Evolutionary conservation across 257 asterid genomes (phyloP), one percentile per base, ranked within the genome.

Genomic region (Cruciata laevipes): DNA sequence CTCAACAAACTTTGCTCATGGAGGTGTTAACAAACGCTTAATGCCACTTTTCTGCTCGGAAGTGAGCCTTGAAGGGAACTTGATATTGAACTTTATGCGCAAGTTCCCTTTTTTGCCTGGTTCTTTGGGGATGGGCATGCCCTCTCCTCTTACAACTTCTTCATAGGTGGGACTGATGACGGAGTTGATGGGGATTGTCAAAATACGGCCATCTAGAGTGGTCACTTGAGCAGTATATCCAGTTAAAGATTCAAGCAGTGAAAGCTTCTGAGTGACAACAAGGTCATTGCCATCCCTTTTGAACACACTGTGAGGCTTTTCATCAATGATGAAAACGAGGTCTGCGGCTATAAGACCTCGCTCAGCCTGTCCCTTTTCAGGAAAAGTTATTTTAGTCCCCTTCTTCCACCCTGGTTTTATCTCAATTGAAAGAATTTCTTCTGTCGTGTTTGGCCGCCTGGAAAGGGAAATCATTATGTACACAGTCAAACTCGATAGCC

Each of bases 341-440:
- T 92, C 97, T 0, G 96, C 78, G 61, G 98, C 95, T 67, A 89
- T 87, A 76, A 78, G 78, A 30, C 96, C 97, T 61, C 86, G 84
- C 69, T 86, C 86, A 56, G 86, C 95, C 13, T 87, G 83, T 68
- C 98, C 98, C 74, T 89, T 92, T 73, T 92, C 96, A 6, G 93
- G 98, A 63, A 92, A 92, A 20, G 98, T 92, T 76, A 92, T 86
- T 70, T 92, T 92, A 10, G 98, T 92, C 56, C 98, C 98, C 78
- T 92, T 89, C 74, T 92, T 92, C 98, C 98, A 89, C 17, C 98
- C 98, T 7, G 98, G 96, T 74, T 84, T 92, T 11, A 92, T 87
- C 71, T 84, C 93, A 7, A 92, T 89, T 0, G 92, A 79, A 53
- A 89, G 86, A 62, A 89, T 81, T 79, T 92, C 98, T 76, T 89